Evolutionary conservation across 768 basidiomycete genomes (phyloP).

Genomic region (Mycena epipterygia): DNA sequence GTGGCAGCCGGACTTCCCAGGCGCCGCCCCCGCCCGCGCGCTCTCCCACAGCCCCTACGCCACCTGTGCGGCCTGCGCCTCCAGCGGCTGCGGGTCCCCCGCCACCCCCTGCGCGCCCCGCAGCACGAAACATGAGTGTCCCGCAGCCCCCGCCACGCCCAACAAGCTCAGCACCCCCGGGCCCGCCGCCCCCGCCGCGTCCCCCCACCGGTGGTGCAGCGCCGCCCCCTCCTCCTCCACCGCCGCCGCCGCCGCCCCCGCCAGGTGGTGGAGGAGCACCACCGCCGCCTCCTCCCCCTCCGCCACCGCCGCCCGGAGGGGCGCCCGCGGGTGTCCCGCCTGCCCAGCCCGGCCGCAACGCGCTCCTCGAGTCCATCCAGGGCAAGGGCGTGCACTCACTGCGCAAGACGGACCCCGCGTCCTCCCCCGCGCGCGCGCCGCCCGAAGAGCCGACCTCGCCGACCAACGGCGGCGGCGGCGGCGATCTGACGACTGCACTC

Average conservation of each 20-base stretch:
- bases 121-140: constrained; percentile 48
- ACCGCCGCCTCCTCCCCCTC: constrained; percentile 57
- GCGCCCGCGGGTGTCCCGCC: constrained; percentile 56
- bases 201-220: constrained; percentile 41
- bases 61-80: constrained; percentile 52
- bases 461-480: constrained; percentile 76
- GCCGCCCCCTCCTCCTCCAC: constrained; percentile 57
- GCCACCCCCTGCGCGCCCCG: constrained; percentile 58
- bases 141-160: constrained; percentile 58
- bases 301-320: constrained; percentile 48
- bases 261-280: constrained; percentile 50
- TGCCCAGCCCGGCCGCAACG: constrained; percentile 70
- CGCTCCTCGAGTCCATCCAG: constrained; percentile 85
- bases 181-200: constrained; percentile 52
- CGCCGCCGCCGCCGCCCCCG: constrained; percentile 64
- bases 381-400: constrained; percentile 82
- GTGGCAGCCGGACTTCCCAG: constrained; percentile 41
- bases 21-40: constrained; percentile 50
- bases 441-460: constrained; percentile 50
- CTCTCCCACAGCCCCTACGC: constrained; percentile 36
- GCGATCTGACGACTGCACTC: constrained; percentile 84
- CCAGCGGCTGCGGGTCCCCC: constrained; percentile 46
- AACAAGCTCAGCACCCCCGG: constrained; percentile 42
- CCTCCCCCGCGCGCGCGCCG: constrained; percentile 51
- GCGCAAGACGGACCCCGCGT: constrained; percentile 66